These are phyloP conservation scores for Pleurotus djamor DNA, from an alignment of 768 basidiomycete species.

Conservation along the genomic window DNA sequence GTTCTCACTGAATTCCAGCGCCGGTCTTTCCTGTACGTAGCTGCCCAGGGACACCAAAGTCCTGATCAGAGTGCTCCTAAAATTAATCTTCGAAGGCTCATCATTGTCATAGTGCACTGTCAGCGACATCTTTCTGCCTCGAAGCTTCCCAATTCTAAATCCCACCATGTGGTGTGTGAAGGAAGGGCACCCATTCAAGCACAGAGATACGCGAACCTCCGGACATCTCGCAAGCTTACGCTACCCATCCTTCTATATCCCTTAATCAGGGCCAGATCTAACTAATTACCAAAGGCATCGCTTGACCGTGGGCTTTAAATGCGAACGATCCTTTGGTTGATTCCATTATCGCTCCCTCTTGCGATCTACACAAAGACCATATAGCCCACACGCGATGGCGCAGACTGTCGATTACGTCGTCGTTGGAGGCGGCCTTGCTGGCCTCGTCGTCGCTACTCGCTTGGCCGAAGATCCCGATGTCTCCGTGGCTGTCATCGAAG, in stretches of 20 bases:
- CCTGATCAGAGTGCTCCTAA: too few species aligned
- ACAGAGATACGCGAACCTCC: background rate
- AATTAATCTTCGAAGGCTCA: too few species aligned
- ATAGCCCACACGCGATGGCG: too few species aligned
- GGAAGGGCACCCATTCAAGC: too few species aligned
- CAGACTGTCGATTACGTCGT: background rate
- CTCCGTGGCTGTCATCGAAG: conserved; percentile 3
- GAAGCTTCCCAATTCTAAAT: too few species aligned
- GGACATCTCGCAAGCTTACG: conserved; percentile 6
- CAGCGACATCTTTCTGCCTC: background rate
- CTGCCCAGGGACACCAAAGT: too few species aligned
- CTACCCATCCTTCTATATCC: background rate
- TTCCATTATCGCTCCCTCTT: background rate
- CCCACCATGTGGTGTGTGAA: too few species aligned
- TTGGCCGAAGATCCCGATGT: conserved; percentile 1
- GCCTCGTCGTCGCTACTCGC: conserved; percentile 16
- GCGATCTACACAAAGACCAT: background rate
- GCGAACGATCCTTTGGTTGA: background rate
- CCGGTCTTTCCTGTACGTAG: too few species aligned
- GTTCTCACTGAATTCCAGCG: too few species aligned
- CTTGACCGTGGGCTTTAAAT: background rate
- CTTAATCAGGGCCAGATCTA: background rate
- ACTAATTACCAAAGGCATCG: background rate
- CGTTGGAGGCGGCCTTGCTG: conserved; percentile 15
- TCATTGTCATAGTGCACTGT: background rate